Conservation (phyloP, 2,329 filamentous ascomycete genomes). For the Colletotrichum lentis region DNA sequence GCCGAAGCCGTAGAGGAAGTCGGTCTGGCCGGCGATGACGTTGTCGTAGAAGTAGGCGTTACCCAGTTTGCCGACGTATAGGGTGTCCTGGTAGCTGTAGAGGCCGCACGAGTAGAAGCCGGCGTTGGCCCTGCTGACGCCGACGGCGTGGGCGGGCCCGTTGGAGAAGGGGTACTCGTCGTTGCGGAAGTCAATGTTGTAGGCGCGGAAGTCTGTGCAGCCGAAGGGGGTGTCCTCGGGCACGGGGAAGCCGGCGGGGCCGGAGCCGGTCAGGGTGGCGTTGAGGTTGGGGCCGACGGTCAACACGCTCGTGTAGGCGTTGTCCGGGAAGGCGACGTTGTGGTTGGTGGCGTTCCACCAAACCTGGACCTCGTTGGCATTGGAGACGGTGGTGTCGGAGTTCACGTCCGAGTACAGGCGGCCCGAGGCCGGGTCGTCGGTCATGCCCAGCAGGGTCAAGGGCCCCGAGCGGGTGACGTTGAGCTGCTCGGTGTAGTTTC, state of each 20-base stretch:
- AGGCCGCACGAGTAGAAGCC: slow-evolving; percentile 73
- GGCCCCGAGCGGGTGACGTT: slow-evolving; percentile 70
- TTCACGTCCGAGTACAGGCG: slow-evolving; percentile 52
- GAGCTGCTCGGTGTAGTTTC: slow-evolving; percentile 69
- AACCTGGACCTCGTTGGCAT: slow-evolving; percentile 61
- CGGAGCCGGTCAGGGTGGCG: slow-evolving; percentile 67
- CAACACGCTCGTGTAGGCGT: slow-evolving; percentile 68
- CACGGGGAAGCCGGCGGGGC: slow-evolving; percentile 68
- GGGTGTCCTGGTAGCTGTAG: slow-evolving; percentile 74
- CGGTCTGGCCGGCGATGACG: slow-evolving; percentile 70
- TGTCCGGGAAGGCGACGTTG: slow-evolving; percentile 59
- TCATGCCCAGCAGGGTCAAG: slow-evolving; percentile 68
- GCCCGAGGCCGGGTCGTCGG: slow-evolving; percentile 48
- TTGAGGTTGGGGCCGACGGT: slow-evolving; percentile 71
- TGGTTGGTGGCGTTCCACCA: slow-evolving; percentile 66
- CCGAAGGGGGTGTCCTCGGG: slow-evolving; percentile 69
- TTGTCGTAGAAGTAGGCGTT: slow-evolving; percentile 70
- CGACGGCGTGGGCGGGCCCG: slow-evolving; percentile 68
- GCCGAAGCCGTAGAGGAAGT: slow-evolving; percentile 75
- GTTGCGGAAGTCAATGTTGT: slow-evolving; percentile 73
- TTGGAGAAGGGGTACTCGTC: slow-evolving; percentile 59
- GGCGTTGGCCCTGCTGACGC: slow-evolving; percentile 69
- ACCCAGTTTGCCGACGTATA: slow-evolving; percentile 49
- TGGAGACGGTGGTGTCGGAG: slow-evolving; percentile 48
- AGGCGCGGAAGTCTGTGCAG: slow-evolving; percentile 68